Percentiles rank a stretch among this genome's conserved stretches.
These are phyloP conservation scores for Phytophthora cactorum DNA, from an alignment of 352 stramenopile species.

Conservation along the genomic window DNA sequence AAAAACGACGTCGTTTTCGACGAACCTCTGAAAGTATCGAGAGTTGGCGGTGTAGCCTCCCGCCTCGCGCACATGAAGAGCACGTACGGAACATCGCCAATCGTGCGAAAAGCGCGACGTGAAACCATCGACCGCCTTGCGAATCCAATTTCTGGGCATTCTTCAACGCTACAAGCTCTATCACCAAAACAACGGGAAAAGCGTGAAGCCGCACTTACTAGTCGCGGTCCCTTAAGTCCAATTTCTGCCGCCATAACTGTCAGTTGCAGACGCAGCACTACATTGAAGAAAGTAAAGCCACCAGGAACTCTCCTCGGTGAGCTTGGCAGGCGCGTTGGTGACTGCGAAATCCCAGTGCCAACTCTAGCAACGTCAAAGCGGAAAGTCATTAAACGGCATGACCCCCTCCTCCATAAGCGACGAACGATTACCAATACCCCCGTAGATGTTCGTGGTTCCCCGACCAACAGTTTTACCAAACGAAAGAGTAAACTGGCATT, in stretches of 20 bases:
- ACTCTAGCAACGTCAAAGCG: constrained; percentile 1
- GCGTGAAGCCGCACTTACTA: constrained; percentile 43
- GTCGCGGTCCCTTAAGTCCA: constrained; percentile 15
- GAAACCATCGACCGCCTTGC: constrained; percentile 68
- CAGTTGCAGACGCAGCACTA: constrained; percentile 13
- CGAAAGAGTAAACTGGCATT: constrained; percentile 17
- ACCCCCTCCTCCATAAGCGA: constrained; percentile 28
- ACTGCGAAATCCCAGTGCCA: constrained; percentile 4
- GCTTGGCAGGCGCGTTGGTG: background rate
- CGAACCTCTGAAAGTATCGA: constrained; percentile 3
- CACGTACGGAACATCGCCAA: constrained; percentile 63
- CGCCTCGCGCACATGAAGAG: constrained; percentile 67
- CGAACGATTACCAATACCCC: constrained; percentile 9
- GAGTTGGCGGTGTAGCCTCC: constrained; percentile 8
- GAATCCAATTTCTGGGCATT: constrained; percentile 73
- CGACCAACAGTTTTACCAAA: constrained; percentile 1
- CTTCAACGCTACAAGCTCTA: constrained; percentile 70
- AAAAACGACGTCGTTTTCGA: background rate
- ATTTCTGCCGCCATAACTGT: constrained; percentile 24
- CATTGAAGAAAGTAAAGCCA: constrained; percentile 11
- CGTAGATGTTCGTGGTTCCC: background rate
- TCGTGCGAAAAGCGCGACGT: constrained; percentile 53
- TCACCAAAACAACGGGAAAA: constrained; percentile 59
- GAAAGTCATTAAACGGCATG: constrained; percentile 14
- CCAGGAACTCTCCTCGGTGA: background rate